phyloP scores from a whole-genome alignment of 2,329 filamentous ascomycete genomes.

The Hymenoscyphus scutula region DNA sequence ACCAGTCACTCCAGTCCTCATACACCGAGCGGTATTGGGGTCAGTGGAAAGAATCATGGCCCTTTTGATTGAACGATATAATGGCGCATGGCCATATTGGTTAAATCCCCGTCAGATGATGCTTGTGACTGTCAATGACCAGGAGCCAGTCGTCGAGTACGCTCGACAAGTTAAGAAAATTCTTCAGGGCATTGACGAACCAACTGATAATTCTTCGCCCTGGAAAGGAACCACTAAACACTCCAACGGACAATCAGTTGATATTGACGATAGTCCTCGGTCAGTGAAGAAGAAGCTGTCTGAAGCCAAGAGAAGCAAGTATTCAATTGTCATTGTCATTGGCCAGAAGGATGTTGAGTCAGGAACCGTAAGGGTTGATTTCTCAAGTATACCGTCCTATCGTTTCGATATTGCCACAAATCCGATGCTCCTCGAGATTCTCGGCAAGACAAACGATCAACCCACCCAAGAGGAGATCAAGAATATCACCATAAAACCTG shows the following conservation, averaged over 20 bases:
- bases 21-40: constrained; percentile 81
- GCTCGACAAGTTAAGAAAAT: constrained; percentile 24
- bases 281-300: constrained; percentile 67
- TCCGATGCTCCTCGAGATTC: constrained; percentile 8
- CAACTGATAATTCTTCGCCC: constrained; percentile 32
- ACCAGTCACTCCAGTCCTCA: constrained; percentile 69
- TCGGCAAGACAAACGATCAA: background rate
- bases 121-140: constrained; percentile 69
- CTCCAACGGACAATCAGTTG: constrained; percentile 52
- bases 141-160: constrained; percentile 33
- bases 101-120: constrained; percentile 76
- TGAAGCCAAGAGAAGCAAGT: constrained; percentile 69
- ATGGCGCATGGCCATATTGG: constrained; percentile 84
- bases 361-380: constrained; percentile 52
- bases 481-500: constrained; percentile 19
- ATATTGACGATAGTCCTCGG: constrained; percentile 64
- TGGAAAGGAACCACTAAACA: constrained; percentile 26
- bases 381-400: constrained; percentile 37
- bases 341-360: constrained; percentile 63
- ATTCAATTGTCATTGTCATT: constrained; percentile 71
- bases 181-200: constrained; percentile 8
- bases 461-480: constrained; percentile 18
- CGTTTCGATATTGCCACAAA: constrained; percentile 10
- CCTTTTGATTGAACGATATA: constrained; percentile 78
- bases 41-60: constrained; percentile 84